A percentile compares a stretch with the other conserved stretches of the same genome.
Conservation (phyloP, 495 filamentous ascomycete species). For the Aspergillus cavernicola region DNA sequence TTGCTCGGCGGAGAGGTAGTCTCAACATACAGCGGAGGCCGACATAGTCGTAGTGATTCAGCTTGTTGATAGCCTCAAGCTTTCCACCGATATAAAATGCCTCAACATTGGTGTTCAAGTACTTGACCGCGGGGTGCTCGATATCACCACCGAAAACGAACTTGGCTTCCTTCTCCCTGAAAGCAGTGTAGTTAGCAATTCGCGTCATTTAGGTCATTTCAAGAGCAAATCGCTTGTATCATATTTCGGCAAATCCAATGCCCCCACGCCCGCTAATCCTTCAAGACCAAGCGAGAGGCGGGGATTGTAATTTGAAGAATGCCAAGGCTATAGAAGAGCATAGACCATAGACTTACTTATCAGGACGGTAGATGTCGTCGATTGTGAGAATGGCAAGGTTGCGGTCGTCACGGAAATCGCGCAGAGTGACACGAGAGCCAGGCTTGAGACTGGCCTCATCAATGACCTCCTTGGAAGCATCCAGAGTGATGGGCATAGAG, state of each 20-base stretch:
- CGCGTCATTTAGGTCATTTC: slow-evolving; percentile 28
- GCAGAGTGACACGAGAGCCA: slow-evolving; percentile 77
- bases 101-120: slow-evolving; percentile 71
- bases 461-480: slow-evolving; percentile 71
- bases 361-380: slow-evolving; percentile 91
- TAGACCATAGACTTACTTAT: slow-evolving; percentile 67
- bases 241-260: no score
- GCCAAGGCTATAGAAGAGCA: background rate
- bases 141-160: slow-evolving; percentile 93
- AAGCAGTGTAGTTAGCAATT: slow-evolving; percentile 27
- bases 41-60: slow-evolving; percentile 99
- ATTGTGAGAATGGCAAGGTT: slow-evolving; percentile 94
- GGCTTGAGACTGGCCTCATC: slow-evolving; percentile 67
- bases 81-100: slow-evolving; percentile 95
- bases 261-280: no score
- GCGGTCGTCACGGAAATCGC: slow-evolving; percentile 93
- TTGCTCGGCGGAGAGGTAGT: background rate
- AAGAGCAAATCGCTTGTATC: no score
- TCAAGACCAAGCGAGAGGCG: background rate
- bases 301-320: slow-evolving; percentile 3
- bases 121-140: slow-evolving; percentile 89
- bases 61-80: slow-evolving; percentile 86
- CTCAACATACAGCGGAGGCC: slow-evolving; percentile 76
- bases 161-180: slow-evolving; percentile 79
- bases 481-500: slow-evolving; percentile 94